Percentiles rank a stretch among this genome's conserved stretches.
Evolutionary conservation across 257 asterid species (phyloP).

Genomic region (Gentiana straminea): DNA sequence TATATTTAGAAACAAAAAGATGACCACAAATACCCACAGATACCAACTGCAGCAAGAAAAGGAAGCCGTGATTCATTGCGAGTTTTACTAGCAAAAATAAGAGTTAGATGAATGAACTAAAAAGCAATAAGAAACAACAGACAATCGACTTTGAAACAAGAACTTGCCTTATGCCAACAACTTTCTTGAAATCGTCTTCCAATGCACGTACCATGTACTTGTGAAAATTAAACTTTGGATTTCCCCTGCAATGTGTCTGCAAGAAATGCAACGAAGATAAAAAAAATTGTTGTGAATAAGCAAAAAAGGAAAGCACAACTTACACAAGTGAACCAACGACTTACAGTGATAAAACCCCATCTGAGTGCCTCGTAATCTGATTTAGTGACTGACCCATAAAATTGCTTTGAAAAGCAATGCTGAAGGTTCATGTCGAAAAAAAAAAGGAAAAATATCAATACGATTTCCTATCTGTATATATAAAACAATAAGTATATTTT

Average conservation of each 20-base stretch:
- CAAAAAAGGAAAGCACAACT: constrained; percentile 5
- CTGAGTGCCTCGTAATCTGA: constrained; percentile 83
- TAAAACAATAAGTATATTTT: no score
- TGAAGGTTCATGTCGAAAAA: constrained; percentile 24
- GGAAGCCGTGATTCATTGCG: constrained; percentile 3
- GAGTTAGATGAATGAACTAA: neutral
- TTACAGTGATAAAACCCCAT: constrained; percentile 81
- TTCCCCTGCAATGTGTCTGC: constrained; percentile 85
- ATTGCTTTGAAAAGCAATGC: constrained; percentile 89
- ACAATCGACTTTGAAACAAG: constrained; percentile 1
- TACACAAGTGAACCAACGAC: neutral
- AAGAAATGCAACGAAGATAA: constrained; percentile 11
- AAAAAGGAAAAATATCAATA: neutral
- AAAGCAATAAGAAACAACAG: neutral
- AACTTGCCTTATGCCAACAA: constrained; percentile 91
- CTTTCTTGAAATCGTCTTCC: constrained; percentile 87
- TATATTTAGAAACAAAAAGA: constrained; percentile 74
- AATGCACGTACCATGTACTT: constrained; percentile 95
- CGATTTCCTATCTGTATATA: neutral
- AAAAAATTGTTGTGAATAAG: neutral
- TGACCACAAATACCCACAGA: constrained; percentile 79
- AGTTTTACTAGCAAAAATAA: constrained; percentile 5
- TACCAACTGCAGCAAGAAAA: constrained; percentile 74
- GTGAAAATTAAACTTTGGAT: constrained; percentile 89
- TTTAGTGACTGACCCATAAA: constrained; percentile 85